Evolutionary conservation across 1,284 basidiomycete genomes (phyloP).

Genomic region (Wolfiporia cocos): DNA sequence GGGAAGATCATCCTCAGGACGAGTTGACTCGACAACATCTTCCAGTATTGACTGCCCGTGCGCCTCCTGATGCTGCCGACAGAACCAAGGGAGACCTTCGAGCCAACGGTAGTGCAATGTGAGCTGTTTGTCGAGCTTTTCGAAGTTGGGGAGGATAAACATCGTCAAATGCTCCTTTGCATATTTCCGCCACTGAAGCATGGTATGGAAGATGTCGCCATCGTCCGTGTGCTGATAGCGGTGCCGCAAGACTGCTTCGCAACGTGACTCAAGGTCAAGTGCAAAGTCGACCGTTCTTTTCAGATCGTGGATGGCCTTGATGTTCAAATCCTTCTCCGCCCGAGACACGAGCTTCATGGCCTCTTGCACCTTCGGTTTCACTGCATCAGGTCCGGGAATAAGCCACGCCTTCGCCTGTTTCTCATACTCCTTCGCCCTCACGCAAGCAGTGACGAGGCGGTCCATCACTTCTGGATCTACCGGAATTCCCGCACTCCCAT

Average conservation of each 20-base stretch:
- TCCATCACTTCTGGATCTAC: slow-evolving; percentile 57
- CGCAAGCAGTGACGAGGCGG: slow-evolving; percentile 49
- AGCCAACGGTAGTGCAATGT: slow-evolving; percentile 63
- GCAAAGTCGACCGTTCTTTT: slow-evolving; percentile 67
- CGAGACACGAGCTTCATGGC: slow-evolving; percentile 60
- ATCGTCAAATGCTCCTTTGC: slow-evolving; percentile 63
- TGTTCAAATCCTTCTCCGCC: slow-evolving; percentile 69
- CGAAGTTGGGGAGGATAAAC: slow-evolving; percentile 67
- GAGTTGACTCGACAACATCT: slow-evolving; percentile 67
- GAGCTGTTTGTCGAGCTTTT: slow-evolving; percentile 63
- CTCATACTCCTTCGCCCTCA: slow-evolving; percentile 69
- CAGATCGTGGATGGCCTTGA: slow-evolving; percentile 58
- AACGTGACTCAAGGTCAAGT: slow-evolving; percentile 63
- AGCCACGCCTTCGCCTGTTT: slow-evolving; percentile 70
- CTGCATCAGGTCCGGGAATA: slow-evolving; percentile 40
- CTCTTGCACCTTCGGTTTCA: slow-evolving; percentile 59
- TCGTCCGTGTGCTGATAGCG: slow-evolving; percentile 49
- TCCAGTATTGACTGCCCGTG: slow-evolving; percentile 59
- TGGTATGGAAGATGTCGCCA: slow-evolving; percentile 60
- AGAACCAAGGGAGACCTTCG: slow-evolving; percentile 72
- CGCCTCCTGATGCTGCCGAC: slow-evolving; percentile 50
- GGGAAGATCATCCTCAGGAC: slow-evolving; percentile 68
- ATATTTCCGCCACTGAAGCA: slow-evolving; percentile 66
- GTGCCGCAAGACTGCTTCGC: slow-evolving; percentile 65
- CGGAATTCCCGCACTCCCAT: slow-evolving; percentile 41